phyloP scores from a whole-genome alignment of 2,329 filamentous ascomycete genomes.

The Shiraia sp. region DNA sequence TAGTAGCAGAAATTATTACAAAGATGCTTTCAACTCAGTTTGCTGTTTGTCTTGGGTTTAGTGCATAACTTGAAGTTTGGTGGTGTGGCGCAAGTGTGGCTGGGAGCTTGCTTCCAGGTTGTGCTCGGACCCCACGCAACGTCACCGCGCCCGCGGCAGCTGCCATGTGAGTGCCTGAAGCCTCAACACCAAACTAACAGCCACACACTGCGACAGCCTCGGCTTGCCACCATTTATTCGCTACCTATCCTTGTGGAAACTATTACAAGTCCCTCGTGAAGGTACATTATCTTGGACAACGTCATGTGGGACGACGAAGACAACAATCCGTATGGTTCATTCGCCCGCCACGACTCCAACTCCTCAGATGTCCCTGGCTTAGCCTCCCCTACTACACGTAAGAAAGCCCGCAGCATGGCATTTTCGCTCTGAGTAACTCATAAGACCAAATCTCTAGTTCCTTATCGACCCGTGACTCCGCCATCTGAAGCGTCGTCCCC shows the following conservation, averaged over 20 bases:
- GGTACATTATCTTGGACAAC: slow-evolving; percentile 2
- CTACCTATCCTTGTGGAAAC: background rate
- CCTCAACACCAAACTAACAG: slow-evolving; percentile 1
- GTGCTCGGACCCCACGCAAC: slow-evolving; percentile 6
- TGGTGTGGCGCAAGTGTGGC: too few relatives aligned
- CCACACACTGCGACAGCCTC: background rate
- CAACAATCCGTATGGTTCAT: slow-evolving; percentile 96
- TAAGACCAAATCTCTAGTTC: slow-evolving; percentile 29
- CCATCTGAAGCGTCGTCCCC: slow-evolving; percentile 73
- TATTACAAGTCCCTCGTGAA: background rate
- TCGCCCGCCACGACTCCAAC: slow-evolving; percentile 82
- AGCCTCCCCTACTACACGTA: slow-evolving; percentile 45
- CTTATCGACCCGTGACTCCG: slow-evolving; percentile 62
- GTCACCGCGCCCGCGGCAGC: slow-evolving; percentile 7
- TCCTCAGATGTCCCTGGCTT: slow-evolving; percentile 61
- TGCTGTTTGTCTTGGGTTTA: too few relatives aligned
- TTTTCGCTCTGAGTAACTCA: background rate
- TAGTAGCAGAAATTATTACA: too few relatives aligned
- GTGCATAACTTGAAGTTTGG: too few relatives aligned
- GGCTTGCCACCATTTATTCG: background rate
- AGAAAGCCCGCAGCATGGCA: slow-evolving; percentile 15
- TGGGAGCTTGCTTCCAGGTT: too few relatives aligned
- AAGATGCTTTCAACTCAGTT: too few relatives aligned
- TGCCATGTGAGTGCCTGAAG: slow-evolving; percentile 5
- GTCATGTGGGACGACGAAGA: slow-evolving; percentile 99